Evolutionary conservation across 495 filamentous ascomycete genomes (phyloP).

Genomic region (Patellaria atrata): DNA sequence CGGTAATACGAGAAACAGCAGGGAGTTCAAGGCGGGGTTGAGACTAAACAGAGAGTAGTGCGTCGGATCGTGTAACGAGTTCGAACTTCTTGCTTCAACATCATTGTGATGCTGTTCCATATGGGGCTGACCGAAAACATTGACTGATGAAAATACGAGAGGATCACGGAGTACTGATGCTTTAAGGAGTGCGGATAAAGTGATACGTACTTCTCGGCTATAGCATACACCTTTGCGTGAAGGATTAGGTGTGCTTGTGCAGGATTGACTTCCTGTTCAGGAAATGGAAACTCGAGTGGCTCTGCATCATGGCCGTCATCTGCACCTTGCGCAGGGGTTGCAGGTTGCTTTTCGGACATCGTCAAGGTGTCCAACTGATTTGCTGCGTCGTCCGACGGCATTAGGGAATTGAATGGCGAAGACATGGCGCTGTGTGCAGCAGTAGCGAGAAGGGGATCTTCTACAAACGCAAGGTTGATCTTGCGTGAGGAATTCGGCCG

Average conservation of each 20-base stretch:
- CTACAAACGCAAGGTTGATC: constrained; percentile 22
- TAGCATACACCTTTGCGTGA: constrained; percentile 29
- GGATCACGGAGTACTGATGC: no score
- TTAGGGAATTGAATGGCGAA: constrained; percentile 6
- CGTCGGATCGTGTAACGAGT: not conserved
- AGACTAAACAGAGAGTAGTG: constrained; percentile 3
- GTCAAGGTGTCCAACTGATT: constrained; percentile 10
- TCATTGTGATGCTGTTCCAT: no score
- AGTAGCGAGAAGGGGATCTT: constrained; percentile 27
- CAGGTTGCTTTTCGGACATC: constrained; percentile 13
- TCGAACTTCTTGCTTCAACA: no score
- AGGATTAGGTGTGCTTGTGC: constrained; percentile 20
- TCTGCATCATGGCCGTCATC: constrained; percentile 17
- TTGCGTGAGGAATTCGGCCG: constrained; percentile 18
- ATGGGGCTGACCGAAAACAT: no score
- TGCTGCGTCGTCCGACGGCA: constrained; percentile 8
- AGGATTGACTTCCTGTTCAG: constrained; percentile 7
- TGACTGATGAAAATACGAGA: no score
- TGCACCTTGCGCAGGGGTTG: constrained; percentile 13
- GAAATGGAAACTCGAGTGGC: constrained; percentile 7
- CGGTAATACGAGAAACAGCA: no score
- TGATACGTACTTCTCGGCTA: constrained; percentile 27
- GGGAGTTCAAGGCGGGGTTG: no score
- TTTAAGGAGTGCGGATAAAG: no score
- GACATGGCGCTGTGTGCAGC: constrained; percentile 15